Base-by-base conservation (phyloP, 257 asterid genomes). In the Plantago major region DNA sequence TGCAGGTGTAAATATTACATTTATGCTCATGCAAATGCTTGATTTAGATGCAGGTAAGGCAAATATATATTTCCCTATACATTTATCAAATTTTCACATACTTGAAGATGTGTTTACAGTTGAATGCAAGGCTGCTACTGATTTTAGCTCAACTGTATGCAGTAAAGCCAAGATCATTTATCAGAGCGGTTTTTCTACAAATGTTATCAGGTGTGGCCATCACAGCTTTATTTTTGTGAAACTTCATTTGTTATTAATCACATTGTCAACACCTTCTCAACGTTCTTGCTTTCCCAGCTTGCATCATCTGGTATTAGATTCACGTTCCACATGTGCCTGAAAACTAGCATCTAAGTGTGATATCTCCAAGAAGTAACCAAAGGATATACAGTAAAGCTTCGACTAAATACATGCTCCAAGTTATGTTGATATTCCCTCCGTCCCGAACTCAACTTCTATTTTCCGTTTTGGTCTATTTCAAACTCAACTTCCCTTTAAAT, bases 11-110 rank as follows among this genome's bases (percentile, higher is more conserved):
- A 88, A 88, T 67, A 62, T 89, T 55, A 82, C 97, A 55, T 90
- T 90, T 68, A 87, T 87, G 97, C 79, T 90, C 62, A 72, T 79
- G 78, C 88, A 90, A 76, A 84, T 87, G 92, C 97, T 90, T 67
- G 88, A 90, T 74, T 78, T 90, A 10, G 88, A 84, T 71, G 80
- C 94, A 58, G 66, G 93, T 87, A 87, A 74, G 95, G 60, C 37
- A 17, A 52, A 64, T 28, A 13, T 15, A 53, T 5, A 17, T 33
- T 33, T 55, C 53, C 26, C 16, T 42, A 43, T 42, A 16, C 22
- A 26, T 64, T 37, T 51, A 26, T 64, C 51, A 17, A 19, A 30
- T 33, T 61, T 61, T 46, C 16, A 45, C 28, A 42, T 17, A 14
- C 26, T 63, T 33, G 37, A 10, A 45, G 43, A 42, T 13, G 33